Evolutionary conservation across 2,329 filamentous ascomycete species (phyloP).

Genomic region (Ophiostoma sp.): DNA sequence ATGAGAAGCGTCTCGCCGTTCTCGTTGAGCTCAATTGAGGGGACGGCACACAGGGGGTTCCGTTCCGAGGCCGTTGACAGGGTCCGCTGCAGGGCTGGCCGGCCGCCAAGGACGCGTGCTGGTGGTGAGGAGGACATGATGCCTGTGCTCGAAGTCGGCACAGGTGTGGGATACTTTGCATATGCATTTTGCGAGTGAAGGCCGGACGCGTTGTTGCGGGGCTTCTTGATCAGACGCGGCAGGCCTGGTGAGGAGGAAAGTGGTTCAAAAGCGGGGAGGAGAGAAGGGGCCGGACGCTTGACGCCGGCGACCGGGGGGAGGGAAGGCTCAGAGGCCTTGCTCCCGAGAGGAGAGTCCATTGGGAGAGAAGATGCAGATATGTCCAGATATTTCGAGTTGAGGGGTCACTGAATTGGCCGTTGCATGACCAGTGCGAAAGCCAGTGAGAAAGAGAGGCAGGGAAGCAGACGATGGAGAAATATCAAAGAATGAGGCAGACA

Average conservation of each 20-base stretch:
- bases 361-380: neutral
- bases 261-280: conserved; percentile 78
- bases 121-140: conserved; percentile 87
- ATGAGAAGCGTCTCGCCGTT: conserved; percentile 81
- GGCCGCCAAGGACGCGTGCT: conserved; percentile 33
- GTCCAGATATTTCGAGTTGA: neutral
- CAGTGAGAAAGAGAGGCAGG: neutral
- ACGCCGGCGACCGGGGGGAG: conserved; percentile 45
- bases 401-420: conserved; percentile 15
- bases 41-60: conserved; percentile 77
- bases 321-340: conserved; percentile 39
- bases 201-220: conserved; percentile 21
- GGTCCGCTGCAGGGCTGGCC: conserved; percentile 58
- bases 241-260: conserved; percentile 75
- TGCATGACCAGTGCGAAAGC: conserved; percentile 24
- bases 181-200: conserved; percentile 44
- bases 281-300: conserved; percentile 64
- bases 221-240: conserved; percentile 64
- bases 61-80: conserved; percentile 71
- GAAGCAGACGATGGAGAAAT: neutral
- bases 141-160: conserved; percentile 90
- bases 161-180: conserved; percentile 84
- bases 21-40: conserved; percentile 75
- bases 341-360: conserved; percentile 46
- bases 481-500: neutral